phyloP scores from a whole-genome alignment of 768 basidiomycete species.

The Lentinula edodes region DNA sequence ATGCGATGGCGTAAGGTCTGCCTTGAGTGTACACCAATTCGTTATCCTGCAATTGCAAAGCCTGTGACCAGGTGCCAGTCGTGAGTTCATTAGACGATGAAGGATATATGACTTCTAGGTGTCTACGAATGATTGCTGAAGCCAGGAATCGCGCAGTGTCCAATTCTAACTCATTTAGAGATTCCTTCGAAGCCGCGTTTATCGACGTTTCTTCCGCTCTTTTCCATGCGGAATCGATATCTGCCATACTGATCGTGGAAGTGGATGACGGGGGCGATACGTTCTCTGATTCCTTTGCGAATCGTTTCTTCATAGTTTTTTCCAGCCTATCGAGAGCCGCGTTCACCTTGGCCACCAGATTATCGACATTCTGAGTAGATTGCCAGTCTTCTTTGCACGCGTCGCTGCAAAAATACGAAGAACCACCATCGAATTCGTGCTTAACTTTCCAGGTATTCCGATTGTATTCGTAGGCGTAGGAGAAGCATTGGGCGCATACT shows the following conservation, averaged over 20 bases:
- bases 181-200: slow-evolving; percentile 16
- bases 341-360: slow-evolving; percentile 25
- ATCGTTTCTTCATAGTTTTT: slow-evolving; percentile 18
- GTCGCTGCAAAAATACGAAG: slow-evolving; percentile 53
- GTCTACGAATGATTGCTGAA: slow-evolving; percentile 42
- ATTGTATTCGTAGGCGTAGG: slow-evolving; percentile 49
- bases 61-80: slow-evolving; percentile 34
- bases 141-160: slow-evolving; percentile 55
- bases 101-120: slow-evolving; percentile 25
- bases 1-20: slow-evolving; percentile 45
- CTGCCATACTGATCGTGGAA: slow-evolving; percentile 27
- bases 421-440: slow-evolving; percentile 14
- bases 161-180: slow-evolving; percentile 47
- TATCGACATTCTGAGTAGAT: slow-evolving; percentile 24
- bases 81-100: slow-evolving; percentile 4
- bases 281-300: slow-evolving; percentile 16
- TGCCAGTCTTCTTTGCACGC: slow-evolving; percentile 42
- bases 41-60: slow-evolving; percentile 54
- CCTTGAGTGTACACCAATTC: slow-evolving; percentile 41
- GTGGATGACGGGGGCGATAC: slow-evolving; percentile 8
- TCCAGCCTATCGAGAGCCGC: slow-evolving; percentile 29
- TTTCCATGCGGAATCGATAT: slow-evolving; percentile 43
- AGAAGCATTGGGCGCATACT: slow-evolving; percentile 62
- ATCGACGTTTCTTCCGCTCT: slow-evolving; percentile 26
- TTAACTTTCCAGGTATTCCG: slow-evolving; percentile 42